A percentile compares a stretch with the other conserved stretches of the same genome.
Conservation (phyloP, 2,329 filamentous ascomycete genomes). For the Stachybotrys chlorohalonatus region DNA sequence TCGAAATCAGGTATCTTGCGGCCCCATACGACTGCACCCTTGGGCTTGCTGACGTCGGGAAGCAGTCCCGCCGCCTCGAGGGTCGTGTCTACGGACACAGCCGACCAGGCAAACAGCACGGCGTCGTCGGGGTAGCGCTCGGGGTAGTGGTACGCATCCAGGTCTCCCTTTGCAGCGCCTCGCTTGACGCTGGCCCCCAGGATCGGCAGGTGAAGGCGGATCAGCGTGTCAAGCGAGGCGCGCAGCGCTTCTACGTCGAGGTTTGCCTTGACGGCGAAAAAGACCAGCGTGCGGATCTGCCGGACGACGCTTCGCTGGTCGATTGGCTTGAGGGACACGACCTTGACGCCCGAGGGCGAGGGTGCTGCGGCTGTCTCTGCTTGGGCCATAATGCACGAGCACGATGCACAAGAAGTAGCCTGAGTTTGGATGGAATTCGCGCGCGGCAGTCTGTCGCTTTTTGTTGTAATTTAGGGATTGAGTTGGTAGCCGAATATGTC, state of each 20-base stretch:
- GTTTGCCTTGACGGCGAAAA: constrained; percentile 5
- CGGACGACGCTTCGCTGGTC: constrained; percentile 7
- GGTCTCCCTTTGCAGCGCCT: not conserved
- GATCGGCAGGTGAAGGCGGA: constrained; percentile 7
- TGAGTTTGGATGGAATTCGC: not conserved
- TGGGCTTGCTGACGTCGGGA: not conserved
- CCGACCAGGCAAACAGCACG: constrained; percentile 7
- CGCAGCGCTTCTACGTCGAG: constrained; percentile 5
- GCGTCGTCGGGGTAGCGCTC: constrained; percentile 2
- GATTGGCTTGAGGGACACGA: constrained; percentile 5
- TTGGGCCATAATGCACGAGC: not conserved
- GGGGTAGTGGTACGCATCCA: constrained; percentile 6
- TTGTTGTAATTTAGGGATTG: too few relatives aligned
- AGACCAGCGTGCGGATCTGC: constrained; percentile 7
- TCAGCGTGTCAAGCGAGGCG: constrained; percentile 6
- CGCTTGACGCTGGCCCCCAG: constrained; percentile 7
- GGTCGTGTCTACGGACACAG: not conserved
- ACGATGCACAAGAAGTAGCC: too few relatives aligned
- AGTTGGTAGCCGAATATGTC: too few relatives aligned
- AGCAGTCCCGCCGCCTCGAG: not conserved
- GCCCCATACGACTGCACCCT: not conserved
- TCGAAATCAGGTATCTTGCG: not conserved
- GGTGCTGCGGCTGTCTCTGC: not conserved
- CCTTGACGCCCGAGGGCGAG: not conserved
- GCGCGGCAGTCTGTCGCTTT: not conserved